Conservation (phyloP, 176 grass and related monocot genomes). For the Oryza longistaminata region DNA sequence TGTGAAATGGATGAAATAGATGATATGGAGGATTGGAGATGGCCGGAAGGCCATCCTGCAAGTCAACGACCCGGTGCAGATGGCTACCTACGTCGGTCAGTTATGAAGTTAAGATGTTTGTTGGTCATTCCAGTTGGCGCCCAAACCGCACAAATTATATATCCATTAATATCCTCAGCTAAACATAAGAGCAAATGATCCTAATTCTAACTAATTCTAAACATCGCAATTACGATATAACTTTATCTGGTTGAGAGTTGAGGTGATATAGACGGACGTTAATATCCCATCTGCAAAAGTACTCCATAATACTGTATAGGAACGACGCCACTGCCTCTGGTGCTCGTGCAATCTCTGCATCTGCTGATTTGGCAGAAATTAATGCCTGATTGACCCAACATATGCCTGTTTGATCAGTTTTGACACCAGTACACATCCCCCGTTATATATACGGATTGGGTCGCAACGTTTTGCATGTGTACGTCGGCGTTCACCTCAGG, state of each 20-base stretch:
- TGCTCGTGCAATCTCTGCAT: neutral
- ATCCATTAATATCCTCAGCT: neutral
- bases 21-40: too few species aligned
- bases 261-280: neutral
- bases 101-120: neutral
- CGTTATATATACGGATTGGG: neutral
- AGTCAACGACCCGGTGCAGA: neutral
- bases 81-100: neutral
- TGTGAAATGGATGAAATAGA: too few species aligned
- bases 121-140: neutral
- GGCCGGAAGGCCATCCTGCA: neutral
- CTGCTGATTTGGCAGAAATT: neutral
- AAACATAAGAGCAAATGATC: neutral
- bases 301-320: neutral
- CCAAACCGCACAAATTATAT: neutral
- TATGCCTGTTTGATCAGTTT: neutral
- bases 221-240: neutral
- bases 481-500: neutral
- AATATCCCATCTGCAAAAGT: neutral
- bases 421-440: too few species aligned
- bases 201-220: neutral
- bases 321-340: neutral
- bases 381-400: neutral
- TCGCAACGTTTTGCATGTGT: neutral
- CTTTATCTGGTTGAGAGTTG: neutral